Base-by-base conservation (phyloP, 2,329 filamentous ascomycete species). In the Lachnellula occidentalis region DNA sequence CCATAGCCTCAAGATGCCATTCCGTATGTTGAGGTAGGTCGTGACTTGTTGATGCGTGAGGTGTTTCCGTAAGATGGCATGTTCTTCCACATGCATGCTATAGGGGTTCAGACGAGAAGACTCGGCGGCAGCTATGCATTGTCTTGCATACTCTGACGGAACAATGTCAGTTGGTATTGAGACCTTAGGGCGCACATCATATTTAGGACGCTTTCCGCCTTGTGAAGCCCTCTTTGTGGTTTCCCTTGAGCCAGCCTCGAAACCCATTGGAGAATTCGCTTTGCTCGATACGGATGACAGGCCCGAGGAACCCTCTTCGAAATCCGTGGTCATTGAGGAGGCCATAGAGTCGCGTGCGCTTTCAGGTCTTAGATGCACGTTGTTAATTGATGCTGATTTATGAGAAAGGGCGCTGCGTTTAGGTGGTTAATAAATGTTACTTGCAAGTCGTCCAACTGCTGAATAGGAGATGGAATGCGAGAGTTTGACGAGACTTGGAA, bases 1-100 rank as follows among this genome's bases (percentile, higher is more conserved):
- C 94, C 94, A 99, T 41, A 97, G 73, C 53, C 94, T 82, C 51
- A 99, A 75, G 56, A 99, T 96, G 15, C 90, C 89, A 70, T 99
- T 99, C 63, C 94, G 83, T 58, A 99, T 94, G 69, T 97, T 97
- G 51, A 99, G 77, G 72, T 99, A 99, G 12, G 90, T 89, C 2
- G 92, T 96, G 61, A 96, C 90, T 71, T 99, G 94, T 34, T 86
- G 79, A 65, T 90, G 86, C 67, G 87, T 95, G 63, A 99, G 83
- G 64, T 95, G 86, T 58, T 88, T 79, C 58, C 89, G 83, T 41
- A 99, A 74, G 56, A 96, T 78, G 56, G 80, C 76, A 68, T 96
- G 92, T 71, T 99, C 94, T 58, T 89, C 86, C 24, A 82, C 79
- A 70, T 97, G 91, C 39, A 99, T 74, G 11, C 88, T 85, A 71